These are phyloP conservation scores for Phyllosticta citriasiana DNA, from an alignment of 2,329 filamentous ascomycete genomes.

Conservation along the genomic window DNA sequence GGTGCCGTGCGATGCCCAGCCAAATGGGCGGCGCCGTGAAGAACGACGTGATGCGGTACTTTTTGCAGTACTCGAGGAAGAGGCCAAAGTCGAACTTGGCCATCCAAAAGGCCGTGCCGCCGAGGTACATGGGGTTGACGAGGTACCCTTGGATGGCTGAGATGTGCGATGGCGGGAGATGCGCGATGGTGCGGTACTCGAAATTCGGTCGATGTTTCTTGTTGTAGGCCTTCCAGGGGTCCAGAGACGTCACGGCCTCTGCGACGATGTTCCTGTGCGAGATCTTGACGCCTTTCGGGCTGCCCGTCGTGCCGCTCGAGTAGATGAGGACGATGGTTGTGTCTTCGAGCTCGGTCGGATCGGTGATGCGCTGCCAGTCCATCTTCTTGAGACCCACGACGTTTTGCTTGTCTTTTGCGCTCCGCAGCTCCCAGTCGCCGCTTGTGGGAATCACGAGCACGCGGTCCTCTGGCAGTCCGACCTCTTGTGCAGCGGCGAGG, in stretches of 20 bases:
- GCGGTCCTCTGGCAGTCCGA: slow-evolving; percentile 35
- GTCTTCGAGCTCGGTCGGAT: slow-evolving; percentile 36
- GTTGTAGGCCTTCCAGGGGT: slow-evolving; percentile 23
- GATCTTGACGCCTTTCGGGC: slow-evolving; percentile 37
- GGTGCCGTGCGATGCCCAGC: slow-evolving; percentile 48
- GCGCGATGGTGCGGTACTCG: slow-evolving; percentile 34
- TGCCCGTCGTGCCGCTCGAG: slow-evolving; percentile 31
- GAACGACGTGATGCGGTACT: slow-evolving; percentile 43
- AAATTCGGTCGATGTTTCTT: slow-evolving; percentile 17
- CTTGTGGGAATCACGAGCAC: slow-evolving; percentile 43
- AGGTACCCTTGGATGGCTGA: slow-evolving; percentile 39
- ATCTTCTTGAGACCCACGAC: slow-evolving; percentile 31
- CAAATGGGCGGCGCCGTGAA: slow-evolving; percentile 54
- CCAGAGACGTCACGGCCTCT: slow-evolving; percentile 19
- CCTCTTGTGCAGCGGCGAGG: slow-evolving; percentile 40
- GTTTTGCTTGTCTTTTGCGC: slow-evolving; percentile 21
- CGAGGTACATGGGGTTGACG: slow-evolving; percentile 33
- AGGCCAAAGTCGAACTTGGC: slow-evolving; percentile 45
- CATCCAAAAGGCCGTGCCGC: slow-evolving; percentile 50
- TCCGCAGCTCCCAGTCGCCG: slow-evolving; percentile 26
- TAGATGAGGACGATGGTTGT: slow-evolving; percentile 19
- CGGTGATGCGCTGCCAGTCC: slow-evolving; percentile 46
- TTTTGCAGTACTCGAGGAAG: slow-evolving; percentile 44
- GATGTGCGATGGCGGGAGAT: slow-evolving; percentile 39
- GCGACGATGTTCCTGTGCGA: slow-evolving; percentile 35